Evolutionary conservation across 2,329 filamentous ascomycete genomes (phyloP).

Genomic region (Scytalidium sp.): DNA sequence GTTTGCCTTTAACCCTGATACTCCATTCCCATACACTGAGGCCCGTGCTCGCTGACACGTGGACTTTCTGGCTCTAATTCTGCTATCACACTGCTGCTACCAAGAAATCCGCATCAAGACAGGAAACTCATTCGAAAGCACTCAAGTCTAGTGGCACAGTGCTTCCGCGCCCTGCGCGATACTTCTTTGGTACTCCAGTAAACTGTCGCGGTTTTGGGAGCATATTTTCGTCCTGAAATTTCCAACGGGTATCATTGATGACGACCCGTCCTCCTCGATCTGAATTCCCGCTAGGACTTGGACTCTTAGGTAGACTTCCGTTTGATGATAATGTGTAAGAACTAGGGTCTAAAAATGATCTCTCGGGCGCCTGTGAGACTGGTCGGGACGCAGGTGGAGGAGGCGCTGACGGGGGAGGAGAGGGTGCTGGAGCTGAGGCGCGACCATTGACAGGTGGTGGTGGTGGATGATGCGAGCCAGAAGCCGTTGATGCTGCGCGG

Average conservation of each 20-base stretch:
- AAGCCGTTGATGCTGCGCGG: slow-evolving; percentile 37
- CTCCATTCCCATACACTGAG: slow-evolving; percentile 3
- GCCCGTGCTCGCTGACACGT: neutral
- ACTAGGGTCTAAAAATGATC: slow-evolving; percentile 69
- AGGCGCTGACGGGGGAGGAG: slow-evolving; percentile 36
- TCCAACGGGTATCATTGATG: slow-evolving; percentile 79
- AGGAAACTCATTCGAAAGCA: slow-evolving; percentile 30
- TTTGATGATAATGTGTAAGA: slow-evolving; percentile 71
- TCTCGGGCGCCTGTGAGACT: slow-evolving; percentile 42
- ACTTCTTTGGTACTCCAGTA: slow-evolving; percentile 69
- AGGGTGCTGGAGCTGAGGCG: slow-evolving; percentile 25
- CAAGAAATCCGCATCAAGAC: slow-evolving; percentile 1
- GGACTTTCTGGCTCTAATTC: slow-evolving; percentile 4
- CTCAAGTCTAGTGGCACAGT: slow-evolving; percentile 87
- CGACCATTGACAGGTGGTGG: slow-evolving; percentile 39
- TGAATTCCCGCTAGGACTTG: slow-evolving; percentile 41
- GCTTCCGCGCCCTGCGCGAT: slow-evolving; percentile 87
- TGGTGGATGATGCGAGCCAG: slow-evolving; percentile 32
- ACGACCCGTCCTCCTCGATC: slow-evolving; percentile 42
- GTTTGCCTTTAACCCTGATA: neutral
- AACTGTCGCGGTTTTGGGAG: slow-evolving; percentile 86
- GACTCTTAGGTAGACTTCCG: slow-evolving; percentile 46
- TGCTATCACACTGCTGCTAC: slow-evolving; percentile 5
- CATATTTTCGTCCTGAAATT: slow-evolving; percentile 77
- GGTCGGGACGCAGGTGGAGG: slow-evolving; percentile 33